Evolutionary conservation across 805 yeast species (phyloP), one percentile per base, ranked within the genome.

Genomic region (Ogataea populi-albae): DNA sequence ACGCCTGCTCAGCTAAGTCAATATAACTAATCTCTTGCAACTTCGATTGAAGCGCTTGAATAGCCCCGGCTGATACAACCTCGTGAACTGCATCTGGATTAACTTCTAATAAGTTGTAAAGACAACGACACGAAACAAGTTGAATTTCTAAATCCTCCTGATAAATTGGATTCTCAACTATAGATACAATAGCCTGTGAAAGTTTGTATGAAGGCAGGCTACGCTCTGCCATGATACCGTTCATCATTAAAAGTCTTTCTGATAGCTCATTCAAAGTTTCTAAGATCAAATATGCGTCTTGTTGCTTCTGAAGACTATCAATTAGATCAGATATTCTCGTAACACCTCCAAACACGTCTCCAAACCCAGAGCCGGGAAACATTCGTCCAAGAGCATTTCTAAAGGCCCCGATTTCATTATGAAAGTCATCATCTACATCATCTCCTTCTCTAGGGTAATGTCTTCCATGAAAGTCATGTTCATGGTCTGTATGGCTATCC

Each of bases 1-100:
- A 61, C 0, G 88, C 87, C 59, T 89, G 96, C 54, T 91, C 98
- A 0, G 96, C 95, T 35, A 91, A 66, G 55, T 91, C 98, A 35
- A 91, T 89, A 54, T 77, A 89, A 36, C 79, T 77, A 12, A 91
- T 81, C 43, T 86, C 94, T 38, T 75, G 52, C 23, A 93, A 59
- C 42, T 83, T 84, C 5, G 68, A 64, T 46, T 82, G 75, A 17
- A 93, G 65, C 0, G 75, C 77, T 28, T 77, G 80, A 6, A 88
- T 71, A 1, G 81, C 82, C 25, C 82, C 81, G 12, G 75, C 75
- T 15, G 71, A 65, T 3, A 86, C 79, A 3, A 86, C 79, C 23
- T 70, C 73, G 34, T 72, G 70, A 5, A 79, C 72, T 29, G 79
- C 75, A 30, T 81, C 81, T 11, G 77, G 77, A 46, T 81, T 73